Percentiles rank a stretch among this genome's conserved stretches.
These are phyloP conservation scores for Helotiales sp. DNA, from an alignment of 2,329 filamentous ascomycete genomes.

Conservation along the genomic window DNA sequence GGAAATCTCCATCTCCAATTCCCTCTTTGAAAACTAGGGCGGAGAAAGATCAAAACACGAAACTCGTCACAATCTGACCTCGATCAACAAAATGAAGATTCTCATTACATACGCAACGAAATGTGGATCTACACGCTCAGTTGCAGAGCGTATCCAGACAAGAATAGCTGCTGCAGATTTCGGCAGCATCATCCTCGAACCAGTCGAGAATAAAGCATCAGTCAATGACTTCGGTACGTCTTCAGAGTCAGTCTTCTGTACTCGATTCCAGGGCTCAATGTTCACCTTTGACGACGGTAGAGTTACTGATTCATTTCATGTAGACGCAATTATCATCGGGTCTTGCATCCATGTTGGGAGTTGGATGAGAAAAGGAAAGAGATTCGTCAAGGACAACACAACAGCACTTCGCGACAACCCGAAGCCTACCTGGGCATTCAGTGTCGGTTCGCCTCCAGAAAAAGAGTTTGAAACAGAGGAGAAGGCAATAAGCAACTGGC, in stretches of 20 bases:
- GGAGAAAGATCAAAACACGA: background rate
- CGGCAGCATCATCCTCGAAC: conserved; percentile 1
- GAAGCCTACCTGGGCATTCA: conserved; percentile 19
- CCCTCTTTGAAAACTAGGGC: background rate
- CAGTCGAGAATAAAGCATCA: background rate
- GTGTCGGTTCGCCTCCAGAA: conserved; percentile 14
- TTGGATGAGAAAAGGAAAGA: conserved; percentile 3
- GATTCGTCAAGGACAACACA: conserved; percentile 8
- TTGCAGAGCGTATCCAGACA: conserved; percentile 16
- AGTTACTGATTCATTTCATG: background rate
- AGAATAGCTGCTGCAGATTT: conserved; percentile 15
- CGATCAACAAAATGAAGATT: background rate
- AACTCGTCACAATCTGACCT: background rate
- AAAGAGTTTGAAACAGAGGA: background rate
- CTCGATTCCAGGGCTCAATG: too few species aligned
- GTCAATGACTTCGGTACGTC: conserved; percentile 11
- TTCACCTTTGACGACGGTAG: too few species aligned
- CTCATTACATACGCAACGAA: conserved; percentile 10
- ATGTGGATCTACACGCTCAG: conserved; percentile 8
- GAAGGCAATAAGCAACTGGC: conserved; percentile 7
- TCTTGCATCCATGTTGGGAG: conserved; percentile 7
- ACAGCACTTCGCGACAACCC: conserved; percentile 6
- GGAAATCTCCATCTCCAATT: too few species aligned
- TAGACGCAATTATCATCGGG: conserved; percentile 12
- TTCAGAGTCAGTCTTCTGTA: background rate